Evolutionary conservation across 306 rosid genomes (phyloP).

Genomic region (Rosa multiflora): DNA sequence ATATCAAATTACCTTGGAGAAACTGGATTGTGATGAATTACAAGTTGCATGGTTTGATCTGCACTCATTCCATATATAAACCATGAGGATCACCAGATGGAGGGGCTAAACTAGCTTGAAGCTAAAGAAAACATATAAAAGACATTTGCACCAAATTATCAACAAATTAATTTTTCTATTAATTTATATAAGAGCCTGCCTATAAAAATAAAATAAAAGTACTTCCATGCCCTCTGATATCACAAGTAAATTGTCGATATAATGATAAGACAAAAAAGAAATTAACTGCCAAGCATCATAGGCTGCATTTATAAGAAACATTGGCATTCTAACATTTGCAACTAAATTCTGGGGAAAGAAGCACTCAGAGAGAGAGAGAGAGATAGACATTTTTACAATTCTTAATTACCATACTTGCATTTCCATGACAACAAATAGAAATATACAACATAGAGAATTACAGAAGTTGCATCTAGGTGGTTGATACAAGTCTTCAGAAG

Average conservation of each 20-base stretch:
- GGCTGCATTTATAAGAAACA: constrained; percentile 88
- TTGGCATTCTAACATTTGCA: constrained; percentile 60
- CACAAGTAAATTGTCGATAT: not conserved
- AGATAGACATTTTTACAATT: constrained; percentile 3
- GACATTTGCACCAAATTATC: constrained; percentile 17
- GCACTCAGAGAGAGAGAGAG: constrained; percentile 53
- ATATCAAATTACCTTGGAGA: constrained; percentile 57
- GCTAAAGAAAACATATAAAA: constrained; percentile 42
- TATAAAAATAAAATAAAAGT: too few relatives aligned
- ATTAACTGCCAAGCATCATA: constrained; percentile 96
- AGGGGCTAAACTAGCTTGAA: constrained; percentile 78
- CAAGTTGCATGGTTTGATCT: constrained; percentile 62
- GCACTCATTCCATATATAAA: constrained; percentile 55
- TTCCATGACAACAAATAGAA: constrained; percentile 17
- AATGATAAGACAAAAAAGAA: not conserved
- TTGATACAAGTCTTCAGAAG: constrained; percentile 62
- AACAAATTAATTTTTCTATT: not conserved
- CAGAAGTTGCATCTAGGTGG: constrained; percentile 71
- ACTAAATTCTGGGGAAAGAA: constrained; percentile 84
- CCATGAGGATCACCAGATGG: constrained; percentile 79
- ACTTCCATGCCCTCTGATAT: not conserved
- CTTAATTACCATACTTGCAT: constrained; percentile 2
- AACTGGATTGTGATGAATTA: constrained; percentile 78
- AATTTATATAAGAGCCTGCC: not conserved
- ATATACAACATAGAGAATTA: constrained; percentile 23